phyloP scores from a whole-genome alignment of 805 yeast genomes.

The Kodamaea jinghongensis region DNA sequence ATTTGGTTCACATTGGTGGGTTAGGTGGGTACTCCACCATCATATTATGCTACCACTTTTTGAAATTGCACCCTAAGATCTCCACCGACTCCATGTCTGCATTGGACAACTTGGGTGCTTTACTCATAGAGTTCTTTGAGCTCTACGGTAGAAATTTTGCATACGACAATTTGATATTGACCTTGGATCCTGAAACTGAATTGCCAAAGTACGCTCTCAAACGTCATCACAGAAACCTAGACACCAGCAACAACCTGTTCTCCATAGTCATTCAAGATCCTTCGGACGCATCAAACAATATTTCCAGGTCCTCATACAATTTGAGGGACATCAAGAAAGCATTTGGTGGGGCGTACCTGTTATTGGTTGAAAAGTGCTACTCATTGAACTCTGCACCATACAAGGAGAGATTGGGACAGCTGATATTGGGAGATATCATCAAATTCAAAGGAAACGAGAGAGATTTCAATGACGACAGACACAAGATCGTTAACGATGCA shows the following conservation, averaged over 20 bases:
- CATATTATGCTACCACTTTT: conserved; percentile 76
- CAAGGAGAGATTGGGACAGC: conserved; percentile 64
- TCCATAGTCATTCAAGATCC: conserved; percentile 86
- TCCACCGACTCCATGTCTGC: conserved; percentile 65
- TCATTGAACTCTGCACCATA: conserved; percentile 65
- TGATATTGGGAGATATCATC: conserved; percentile 77
- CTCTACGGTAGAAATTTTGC: conserved; percentile 88
- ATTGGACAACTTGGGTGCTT: conserved; percentile 75
- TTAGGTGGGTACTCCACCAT: conserved; percentile 93
- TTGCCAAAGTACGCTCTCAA: conserved; percentile 61
- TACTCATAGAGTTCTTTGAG: conserved; percentile 88
- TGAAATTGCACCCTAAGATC: conserved; percentile 75
- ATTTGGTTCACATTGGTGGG: conserved; percentile 91
- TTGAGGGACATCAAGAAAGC: conserved; percentile 77
- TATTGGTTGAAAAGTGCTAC: conserved; percentile 72
- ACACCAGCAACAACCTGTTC: conserved; percentile 53
- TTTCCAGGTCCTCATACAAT: conserved; percentile 82
- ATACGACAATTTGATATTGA: conserved; percentile 73
- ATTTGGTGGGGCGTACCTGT: conserved; percentile 83
- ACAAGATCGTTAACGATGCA: conserved; percentile 61
- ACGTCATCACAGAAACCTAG: conserved; percentile 47
- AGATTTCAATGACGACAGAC: conserved; percentile 75
- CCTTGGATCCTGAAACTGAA: conserved; percentile 53
- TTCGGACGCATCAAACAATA: conserved; percentile 76
- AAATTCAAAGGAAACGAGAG: conserved; percentile 70